Conservation (phyloP, 768 basidiomycete species). For the Pleurotus djamor region DNA sequence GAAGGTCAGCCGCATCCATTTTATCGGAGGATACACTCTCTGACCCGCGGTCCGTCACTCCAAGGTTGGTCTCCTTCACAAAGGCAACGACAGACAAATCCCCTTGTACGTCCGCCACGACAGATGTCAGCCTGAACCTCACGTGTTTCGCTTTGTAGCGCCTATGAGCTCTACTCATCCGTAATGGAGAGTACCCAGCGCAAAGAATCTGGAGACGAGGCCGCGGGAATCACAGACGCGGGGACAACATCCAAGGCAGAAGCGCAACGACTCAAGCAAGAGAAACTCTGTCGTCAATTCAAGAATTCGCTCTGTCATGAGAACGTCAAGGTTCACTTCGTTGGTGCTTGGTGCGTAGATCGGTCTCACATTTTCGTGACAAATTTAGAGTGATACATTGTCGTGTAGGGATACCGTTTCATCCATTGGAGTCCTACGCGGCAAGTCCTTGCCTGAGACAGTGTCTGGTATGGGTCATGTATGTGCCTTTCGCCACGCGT, state of each 20-base stretch:
- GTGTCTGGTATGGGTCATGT: slow-evolving; percentile 19
- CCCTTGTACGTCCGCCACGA: too few species aligned
- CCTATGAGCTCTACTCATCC: not conserved
- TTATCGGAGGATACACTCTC: not conserved
- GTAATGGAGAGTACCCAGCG: not conserved
- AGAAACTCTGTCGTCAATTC: slow-evolving; percentile 11
- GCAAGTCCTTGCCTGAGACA: slow-evolving; percentile 25
- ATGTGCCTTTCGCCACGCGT: slow-evolving; percentile 37
- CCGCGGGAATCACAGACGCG: too few species aligned
- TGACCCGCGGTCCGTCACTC: too few species aligned
- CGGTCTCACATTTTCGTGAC: too few species aligned
- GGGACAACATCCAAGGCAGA: too few species aligned
- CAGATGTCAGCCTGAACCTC: too few species aligned
- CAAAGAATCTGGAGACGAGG: too few species aligned
- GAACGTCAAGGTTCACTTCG: slow-evolving; percentile 31
- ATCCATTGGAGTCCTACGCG: slow-evolving; percentile 31
- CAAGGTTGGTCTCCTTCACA: slow-evolving; percentile 11
- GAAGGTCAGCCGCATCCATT: slow-evolving; percentile 17
- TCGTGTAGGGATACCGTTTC: slow-evolving; percentile 49
- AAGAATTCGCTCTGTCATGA: not conserved
- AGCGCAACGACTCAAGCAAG: not conserved
- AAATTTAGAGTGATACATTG: too few species aligned
- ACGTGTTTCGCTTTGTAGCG: not conserved
- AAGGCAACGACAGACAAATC: not conserved
- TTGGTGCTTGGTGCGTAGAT: slow-evolving; percentile 37